phyloP scores from a whole-genome alignment of 768 basidiomycete species.

The Boletellus ananiceps region DNA sequence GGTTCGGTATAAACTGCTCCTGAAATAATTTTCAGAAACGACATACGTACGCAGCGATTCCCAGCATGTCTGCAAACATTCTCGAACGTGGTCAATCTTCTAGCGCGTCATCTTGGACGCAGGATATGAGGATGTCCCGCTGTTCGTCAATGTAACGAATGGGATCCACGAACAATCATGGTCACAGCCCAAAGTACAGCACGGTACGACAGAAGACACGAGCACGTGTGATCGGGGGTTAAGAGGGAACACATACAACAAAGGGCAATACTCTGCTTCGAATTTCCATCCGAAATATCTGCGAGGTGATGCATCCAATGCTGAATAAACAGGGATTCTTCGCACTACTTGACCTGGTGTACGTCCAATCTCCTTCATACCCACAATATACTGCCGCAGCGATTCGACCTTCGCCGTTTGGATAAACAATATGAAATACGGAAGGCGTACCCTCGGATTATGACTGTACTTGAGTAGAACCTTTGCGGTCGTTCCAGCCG shows the following conservation, averaged over 20 bases:
- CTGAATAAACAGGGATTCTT: constrained; percentile 8
- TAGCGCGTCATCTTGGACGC: constrained; percentile 11
- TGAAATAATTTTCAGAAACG: background rate
- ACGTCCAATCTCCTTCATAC: background rate
- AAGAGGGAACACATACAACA: background rate
- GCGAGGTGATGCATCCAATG: background rate
- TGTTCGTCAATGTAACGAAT: constrained; percentile 14
- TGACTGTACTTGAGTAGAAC: background rate
- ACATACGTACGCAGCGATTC: too few species aligned
- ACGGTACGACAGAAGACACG: background rate
- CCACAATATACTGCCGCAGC: background rate
- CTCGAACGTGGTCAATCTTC: constrained; percentile 10
- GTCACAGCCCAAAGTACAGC: constrained; percentile 17
- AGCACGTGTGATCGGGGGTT: background rate
- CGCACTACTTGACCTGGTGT: constrained; percentile 1
- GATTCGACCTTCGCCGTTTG: background rate
- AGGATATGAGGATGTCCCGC: constrained; percentile 15
- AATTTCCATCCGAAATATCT: constrained; percentile 4
- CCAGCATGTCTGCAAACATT: constrained; percentile 11
- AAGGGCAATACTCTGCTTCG: constrained; percentile 11
- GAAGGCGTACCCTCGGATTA: too few species aligned
- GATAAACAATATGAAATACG: too few species aligned
- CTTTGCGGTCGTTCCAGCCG: constrained; percentile 1
- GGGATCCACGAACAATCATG: constrained; percentile 11
- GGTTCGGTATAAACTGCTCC: constrained; percentile 13